These are phyloP conservation scores for Berberis vulgaris DNA, from an alignment of 164 flowering plant genomes.

Conservation along the genomic window DNA sequence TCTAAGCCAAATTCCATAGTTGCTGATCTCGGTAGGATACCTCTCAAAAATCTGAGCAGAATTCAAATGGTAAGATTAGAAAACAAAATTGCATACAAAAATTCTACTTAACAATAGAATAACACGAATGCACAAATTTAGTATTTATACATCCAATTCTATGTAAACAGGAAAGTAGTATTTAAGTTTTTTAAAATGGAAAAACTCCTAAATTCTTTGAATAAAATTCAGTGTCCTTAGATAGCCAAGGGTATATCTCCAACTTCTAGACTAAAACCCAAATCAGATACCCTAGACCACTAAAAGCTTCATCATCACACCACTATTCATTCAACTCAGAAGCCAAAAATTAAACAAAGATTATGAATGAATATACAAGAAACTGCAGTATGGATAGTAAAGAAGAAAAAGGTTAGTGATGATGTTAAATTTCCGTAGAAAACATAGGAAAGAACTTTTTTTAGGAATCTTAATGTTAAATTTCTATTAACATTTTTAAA, in stretches of 20 bases:
- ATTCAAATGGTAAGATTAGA: background rate
- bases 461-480: too few relatives aligned
- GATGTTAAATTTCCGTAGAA: background rate
- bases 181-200: too few relatives aligned
- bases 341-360: background rate
- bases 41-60: slow-evolving; percentile 8
- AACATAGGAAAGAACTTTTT: background rate
- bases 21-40: slow-evolving; percentile 13
- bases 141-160: background rate
- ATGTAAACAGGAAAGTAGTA: background rate
- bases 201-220: too few relatives aligned
- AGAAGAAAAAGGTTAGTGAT: background rate
- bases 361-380: background rate
- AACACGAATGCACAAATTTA: background rate
- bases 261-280: too few relatives aligned
- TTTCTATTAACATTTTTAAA: too few relatives aligned
- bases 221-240: too few relatives aligned
- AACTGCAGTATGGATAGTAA: background rate
- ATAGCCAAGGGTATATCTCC: too few relatives aligned
- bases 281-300: too few relatives aligned
- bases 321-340: background rate
- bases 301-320: too few relatives aligned
- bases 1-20: slow-evolving; percentile 11
- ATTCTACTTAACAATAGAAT: background rate
- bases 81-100: too few relatives aligned